phyloP scores from a whole-genome alignment of 1,284 basidiomycete species.

The Ceratorhiza oryzae-sativae region DNA sequence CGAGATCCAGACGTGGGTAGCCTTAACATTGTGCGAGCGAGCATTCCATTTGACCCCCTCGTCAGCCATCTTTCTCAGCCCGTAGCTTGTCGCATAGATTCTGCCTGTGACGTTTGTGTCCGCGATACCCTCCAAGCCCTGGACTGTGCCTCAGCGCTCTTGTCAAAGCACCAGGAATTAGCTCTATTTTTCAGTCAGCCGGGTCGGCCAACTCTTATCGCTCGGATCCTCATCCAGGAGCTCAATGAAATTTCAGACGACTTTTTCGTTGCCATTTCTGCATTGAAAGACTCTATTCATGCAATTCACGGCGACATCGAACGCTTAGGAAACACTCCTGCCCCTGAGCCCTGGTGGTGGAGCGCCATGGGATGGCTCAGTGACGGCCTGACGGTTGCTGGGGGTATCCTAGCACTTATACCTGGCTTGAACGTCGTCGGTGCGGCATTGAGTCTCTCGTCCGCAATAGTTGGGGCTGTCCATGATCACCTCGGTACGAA shows the following conservation, averaged over 20 bases:
- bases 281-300: not conserved
- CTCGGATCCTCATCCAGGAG: not conserved
- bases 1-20: not conserved
- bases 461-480: not conserved
- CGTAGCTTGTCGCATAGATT: not conserved
- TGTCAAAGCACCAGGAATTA: not conserved
- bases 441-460: not conserved
- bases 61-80: not conserved
- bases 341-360: not conserved
- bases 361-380: not conserved
- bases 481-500: not conserved
- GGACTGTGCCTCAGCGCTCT: not conserved
- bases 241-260: not conserved
- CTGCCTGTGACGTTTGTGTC: not conserved
- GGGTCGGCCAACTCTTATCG: not conserved
- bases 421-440: not conserved
- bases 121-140: not conserved
- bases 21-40: not conserved
- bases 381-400: not conserved
- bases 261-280: not conserved
- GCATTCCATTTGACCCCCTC: not conserved
- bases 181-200: not conserved
- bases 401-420: not conserved
- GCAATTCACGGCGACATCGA: not conserved
- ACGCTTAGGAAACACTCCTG: not conserved